phyloP scores from a whole-genome alignment of 2,329 filamentous ascomycete genomes.

The Claviceps maximensis region DNA sequence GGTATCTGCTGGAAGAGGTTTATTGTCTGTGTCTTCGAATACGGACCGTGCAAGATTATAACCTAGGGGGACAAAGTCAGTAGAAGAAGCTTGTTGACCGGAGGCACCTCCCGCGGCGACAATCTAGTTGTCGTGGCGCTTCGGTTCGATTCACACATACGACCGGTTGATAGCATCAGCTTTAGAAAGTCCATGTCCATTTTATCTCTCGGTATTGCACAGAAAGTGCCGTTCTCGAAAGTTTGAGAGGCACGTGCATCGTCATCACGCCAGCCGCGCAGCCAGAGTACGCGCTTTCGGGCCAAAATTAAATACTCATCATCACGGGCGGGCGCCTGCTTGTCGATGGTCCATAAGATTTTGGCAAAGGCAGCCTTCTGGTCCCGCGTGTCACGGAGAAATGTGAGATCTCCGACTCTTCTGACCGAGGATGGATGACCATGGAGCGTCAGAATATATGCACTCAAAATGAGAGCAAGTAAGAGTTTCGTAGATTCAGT shows the following conservation, averaged over 20 bases:
- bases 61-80: constrained; percentile 25
- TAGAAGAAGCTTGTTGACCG: too few species aligned
- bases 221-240: constrained; percentile 47
- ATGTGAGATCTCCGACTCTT: constrained; percentile 46
- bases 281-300: constrained; percentile 56
- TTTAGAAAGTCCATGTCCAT: constrained; percentile 63
- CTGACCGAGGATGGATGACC: constrained; percentile 39
- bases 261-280: constrained; percentile 56
- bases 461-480: constrained; percentile 49
- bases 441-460: constrained; percentile 38
- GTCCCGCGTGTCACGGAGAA: constrained; percentile 50
- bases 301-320: constrained; percentile 50
- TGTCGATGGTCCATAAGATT: constrained; percentile 40
- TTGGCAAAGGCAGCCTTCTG: constrained; percentile 47
- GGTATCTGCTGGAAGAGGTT: constrained; percentile 33
- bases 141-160: constrained; percentile 28
- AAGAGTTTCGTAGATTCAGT: constrained; percentile 43
- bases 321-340: constrained; percentile 41
- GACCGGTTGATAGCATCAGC: constrained; percentile 45
- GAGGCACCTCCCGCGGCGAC: background rate
- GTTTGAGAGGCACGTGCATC: constrained; percentile 14
- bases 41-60: constrained; percentile 51
- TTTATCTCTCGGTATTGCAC: constrained; percentile 43
- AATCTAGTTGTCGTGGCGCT: background rate
- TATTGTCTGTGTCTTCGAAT: constrained; percentile 38